Conservation (phyloP, 371 early-diverging fungal species). For the Lichtheimia ramosa region DNA sequence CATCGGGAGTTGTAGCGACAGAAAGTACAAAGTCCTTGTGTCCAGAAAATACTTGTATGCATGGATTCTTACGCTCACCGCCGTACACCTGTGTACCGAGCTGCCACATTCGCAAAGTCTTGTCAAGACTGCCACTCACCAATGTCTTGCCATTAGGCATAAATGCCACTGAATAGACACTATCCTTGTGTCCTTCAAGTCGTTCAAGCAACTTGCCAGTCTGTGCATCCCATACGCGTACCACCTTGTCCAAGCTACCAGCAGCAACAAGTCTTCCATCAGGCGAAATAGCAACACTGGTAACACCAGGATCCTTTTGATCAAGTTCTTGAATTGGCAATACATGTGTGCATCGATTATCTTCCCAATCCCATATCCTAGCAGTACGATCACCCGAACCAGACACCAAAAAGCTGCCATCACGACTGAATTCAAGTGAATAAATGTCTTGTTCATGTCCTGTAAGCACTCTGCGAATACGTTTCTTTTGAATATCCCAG, state of each 20-base stretch:
- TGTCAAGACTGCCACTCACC: constrained; percentile 93
- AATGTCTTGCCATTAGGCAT: constrained; percentile 90
- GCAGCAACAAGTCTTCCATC: constrained; percentile 76
- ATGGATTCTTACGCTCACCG: constrained; percentile 32
- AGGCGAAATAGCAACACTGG: constrained; percentile 88
- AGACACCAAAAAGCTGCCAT: constrained; percentile 87
- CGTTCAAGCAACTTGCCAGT: constrained; percentile 83
- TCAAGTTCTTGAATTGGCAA: constrained; percentile 78
- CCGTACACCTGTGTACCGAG: constrained; percentile 37
- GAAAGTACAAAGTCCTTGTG: constrained; percentile 95
- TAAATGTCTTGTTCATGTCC: constrained; percentile 98
- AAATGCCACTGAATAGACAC: constrained; percentile 95
- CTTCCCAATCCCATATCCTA: constrained; percentile 84
- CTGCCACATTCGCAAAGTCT: constrained; percentile 93
- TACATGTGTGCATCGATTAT: constrained; percentile 66
- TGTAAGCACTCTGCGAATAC: constrained; percentile 63
- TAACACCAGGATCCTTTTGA: constrained; percentile 90
- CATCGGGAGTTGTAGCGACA: constrained; percentile 89
- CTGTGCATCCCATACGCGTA: constrained; percentile 88
- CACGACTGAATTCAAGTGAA: constrained; percentile 90
- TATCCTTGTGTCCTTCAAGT: constrained; percentile 94
- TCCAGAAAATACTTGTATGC: constrained; percentile 60
- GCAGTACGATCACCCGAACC: constrained; percentile 94
- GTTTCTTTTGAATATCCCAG: constrained; percentile 73
- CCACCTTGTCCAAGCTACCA: constrained; percentile 89